Evolutionary conservation across 1,139 yeast species (phyloP).

Genomic region (Torulaspora pretoriensis): DNA sequence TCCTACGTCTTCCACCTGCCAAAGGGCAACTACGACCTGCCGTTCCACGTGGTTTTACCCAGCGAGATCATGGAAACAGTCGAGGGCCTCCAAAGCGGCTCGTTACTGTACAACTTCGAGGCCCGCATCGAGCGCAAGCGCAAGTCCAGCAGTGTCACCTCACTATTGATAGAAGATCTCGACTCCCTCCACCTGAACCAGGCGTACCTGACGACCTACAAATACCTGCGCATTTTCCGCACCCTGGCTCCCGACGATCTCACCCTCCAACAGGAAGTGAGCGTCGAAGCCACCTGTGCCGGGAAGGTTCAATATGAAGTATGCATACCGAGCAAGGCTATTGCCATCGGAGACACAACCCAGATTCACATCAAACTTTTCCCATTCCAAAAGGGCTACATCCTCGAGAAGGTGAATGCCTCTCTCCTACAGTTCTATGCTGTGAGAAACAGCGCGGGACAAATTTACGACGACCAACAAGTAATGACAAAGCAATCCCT

Average conservation of each 20-base stretch:
- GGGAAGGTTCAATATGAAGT: slow-evolving; percentile 63
- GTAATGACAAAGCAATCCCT: slow-evolving; percentile 42
- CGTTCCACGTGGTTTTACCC: slow-evolving; percentile 55
- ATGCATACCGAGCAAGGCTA: slow-evolving; percentile 50
- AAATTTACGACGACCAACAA: slow-evolving; percentile 41
- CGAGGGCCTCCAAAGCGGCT: slow-evolving; percentile 59
- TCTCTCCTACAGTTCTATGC: slow-evolving; percentile 52
- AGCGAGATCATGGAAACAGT: slow-evolving; percentile 61
- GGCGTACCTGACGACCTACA: slow-evolving; percentile 32
- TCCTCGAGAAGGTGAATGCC: slow-evolving; percentile 45
- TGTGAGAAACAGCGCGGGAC: slow-evolving; percentile 39
- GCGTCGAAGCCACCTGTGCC: slow-evolving; percentile 61
- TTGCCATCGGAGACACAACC: slow-evolving; percentile 56
- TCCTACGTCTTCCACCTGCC: slow-evolving; percentile 44
- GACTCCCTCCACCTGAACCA: slow-evolving; percentile 9
- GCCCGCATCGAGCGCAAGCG: slow-evolving; percentile 47
- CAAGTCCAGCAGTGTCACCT: slow-evolving; percentile 20
- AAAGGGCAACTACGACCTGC: slow-evolving; percentile 63
- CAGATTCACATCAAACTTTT: slow-evolving; percentile 52
- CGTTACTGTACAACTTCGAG: slow-evolving; percentile 52
- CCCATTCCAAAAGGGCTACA: slow-evolving; percentile 57
- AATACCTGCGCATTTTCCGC: slow-evolving; percentile 48
- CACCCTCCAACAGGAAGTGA: slow-evolving; percentile 51
- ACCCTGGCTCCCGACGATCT: slow-evolving; percentile 52
- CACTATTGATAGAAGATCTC: slow-evolving; percentile 6